These are phyloP conservation scores for Gnetum montanum DNA, from an alignment of 75 land plant genomes.

Conservation along the genomic window DNA sequence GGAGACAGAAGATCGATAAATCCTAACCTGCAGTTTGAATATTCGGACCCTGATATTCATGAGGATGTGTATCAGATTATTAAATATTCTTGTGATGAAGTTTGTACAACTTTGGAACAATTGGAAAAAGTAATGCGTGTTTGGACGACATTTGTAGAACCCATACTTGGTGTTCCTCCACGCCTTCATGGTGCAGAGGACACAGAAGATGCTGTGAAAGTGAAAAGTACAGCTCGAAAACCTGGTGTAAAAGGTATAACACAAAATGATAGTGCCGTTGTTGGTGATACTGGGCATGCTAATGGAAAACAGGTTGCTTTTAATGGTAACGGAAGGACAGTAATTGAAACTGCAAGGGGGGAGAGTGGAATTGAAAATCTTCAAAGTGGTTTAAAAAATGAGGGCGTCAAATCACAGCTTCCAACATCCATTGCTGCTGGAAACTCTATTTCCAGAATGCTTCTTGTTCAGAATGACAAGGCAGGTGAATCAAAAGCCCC, in stretches of 20 bases:
- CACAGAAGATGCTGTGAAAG: slow-evolving; percentile 55
- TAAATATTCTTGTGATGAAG: slow-evolving; percentile 75
- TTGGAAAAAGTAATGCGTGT: slow-evolving; percentile 73
- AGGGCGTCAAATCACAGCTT: slow-evolving; percentile 12
- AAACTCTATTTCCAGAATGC: slow-evolving; percentile 10
- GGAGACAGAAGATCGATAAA: slow-evolving; percentile 56
- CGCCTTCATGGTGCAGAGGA: slow-evolving; percentile 68
- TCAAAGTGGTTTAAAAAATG: slow-evolving; percentile 15
- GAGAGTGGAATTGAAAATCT: slow-evolving; percentile 18
- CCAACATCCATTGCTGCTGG: slow-evolving; percentile 15
- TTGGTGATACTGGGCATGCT: slow-evolving; percentile 11
- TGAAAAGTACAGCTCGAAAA: slow-evolving; percentile 22
- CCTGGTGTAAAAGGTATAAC: slow-evolving; percentile 14
- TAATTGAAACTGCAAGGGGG: slow-evolving; percentile 21
- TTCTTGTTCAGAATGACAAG: slow-evolving; percentile 11
- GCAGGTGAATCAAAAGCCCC: slow-evolving; percentile 12
- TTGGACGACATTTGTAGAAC: slow-evolving; percentile 81
- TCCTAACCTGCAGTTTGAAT: slow-evolving; percentile 69
- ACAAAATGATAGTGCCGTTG: slow-evolving; percentile 35
- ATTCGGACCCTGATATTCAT: slow-evolving; percentile 62
- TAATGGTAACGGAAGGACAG: slow-evolving; percentile 15
- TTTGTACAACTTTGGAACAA: slow-evolving; percentile 67
- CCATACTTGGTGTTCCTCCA: slow-evolving; percentile 63
- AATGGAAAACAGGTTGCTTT: slow-evolving; percentile 13
- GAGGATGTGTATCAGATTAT: slow-evolving; percentile 79